Percentiles rank a stretch among this genome's conserved stretches.
These are phyloP conservation scores for Botrytis deweyae DNA, from an alignment of 2,329 filamentous ascomycete genomes.

Conservation along the genomic window DNA sequence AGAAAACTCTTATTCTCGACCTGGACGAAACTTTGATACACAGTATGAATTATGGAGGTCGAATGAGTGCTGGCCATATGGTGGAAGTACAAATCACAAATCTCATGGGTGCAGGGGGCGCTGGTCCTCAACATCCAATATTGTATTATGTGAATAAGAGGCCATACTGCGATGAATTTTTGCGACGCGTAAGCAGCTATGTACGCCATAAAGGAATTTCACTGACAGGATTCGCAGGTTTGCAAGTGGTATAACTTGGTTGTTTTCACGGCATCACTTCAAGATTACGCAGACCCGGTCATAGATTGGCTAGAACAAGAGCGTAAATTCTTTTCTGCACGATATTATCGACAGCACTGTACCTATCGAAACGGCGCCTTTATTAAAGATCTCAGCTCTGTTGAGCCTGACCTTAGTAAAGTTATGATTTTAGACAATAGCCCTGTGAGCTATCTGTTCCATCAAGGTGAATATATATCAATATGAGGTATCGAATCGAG, in stretches of 20 bases:
- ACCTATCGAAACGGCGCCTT: constrained; percentile 94
- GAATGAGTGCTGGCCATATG: constrained; percentile 97
- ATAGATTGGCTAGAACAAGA: constrained; percentile 98
- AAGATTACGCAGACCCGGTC: constrained; percentile 97
- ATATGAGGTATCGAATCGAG: constrained; percentile 4
- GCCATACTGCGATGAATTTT: constrained; percentile 93
- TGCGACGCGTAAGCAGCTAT: constrained; percentile 66
- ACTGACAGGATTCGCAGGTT: constrained; percentile 53
- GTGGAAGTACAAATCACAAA: constrained; percentile 90
- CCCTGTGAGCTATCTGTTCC: constrained; percentile 96
- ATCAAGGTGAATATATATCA: constrained; percentile 69
- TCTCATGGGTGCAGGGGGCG: constrained; percentile 64
- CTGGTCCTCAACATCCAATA: constrained; percentile 89
- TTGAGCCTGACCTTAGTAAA: constrained; percentile 94
- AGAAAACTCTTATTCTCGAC: constrained; percentile 94
- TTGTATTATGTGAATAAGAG: constrained; percentile 99
- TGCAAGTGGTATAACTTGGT: constrained; percentile 99
- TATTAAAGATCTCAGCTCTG: constrained; percentile 94
- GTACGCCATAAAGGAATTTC: not conserved
- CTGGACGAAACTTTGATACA: constrained; percentile 97
- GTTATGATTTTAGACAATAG: constrained; percentile 99
- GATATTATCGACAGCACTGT: constrained; percentile 97
- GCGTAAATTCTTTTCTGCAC: constrained; percentile 89
- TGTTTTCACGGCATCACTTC: constrained; percentile 93
- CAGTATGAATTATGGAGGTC: constrained; percentile 93